Evolutionary conservation across 371 early-diverging fungal genomes (phyloP).

Genomic region (Mortierella polycephala): DNA sequence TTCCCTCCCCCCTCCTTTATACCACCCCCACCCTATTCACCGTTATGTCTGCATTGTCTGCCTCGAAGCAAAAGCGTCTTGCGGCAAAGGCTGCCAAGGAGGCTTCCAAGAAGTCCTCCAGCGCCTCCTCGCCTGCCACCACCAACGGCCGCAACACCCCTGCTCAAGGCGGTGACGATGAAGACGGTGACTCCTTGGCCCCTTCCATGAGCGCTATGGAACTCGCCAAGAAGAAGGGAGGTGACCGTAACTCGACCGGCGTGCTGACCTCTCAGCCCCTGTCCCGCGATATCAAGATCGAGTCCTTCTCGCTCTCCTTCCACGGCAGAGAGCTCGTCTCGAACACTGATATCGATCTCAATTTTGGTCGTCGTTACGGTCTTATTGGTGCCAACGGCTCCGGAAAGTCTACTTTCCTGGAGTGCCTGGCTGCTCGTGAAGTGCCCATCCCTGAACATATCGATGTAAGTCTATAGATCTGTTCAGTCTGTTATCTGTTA

Average conservation of each 20-base stretch:
- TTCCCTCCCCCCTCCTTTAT: background rate
- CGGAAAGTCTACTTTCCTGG: slow-evolving; percentile 98
- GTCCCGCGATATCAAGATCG: slow-evolving; percentile 96
- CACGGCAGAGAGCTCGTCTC: slow-evolving; percentile 93
- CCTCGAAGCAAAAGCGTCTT: slow-evolving; percentile 86
- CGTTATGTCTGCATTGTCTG: slow-evolving; percentile 59
- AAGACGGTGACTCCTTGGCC: slow-evolving; percentile 17
- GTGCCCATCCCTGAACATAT: slow-evolving; percentile 97
- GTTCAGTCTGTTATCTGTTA: background rate
- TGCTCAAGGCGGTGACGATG: slow-evolving; percentile 14
- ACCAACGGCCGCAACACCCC: slow-evolving; percentile 53
- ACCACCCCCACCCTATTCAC: slow-evolving; percentile 1
- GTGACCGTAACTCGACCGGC: slow-evolving; percentile 89
- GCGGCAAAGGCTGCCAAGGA: slow-evolving; percentile 79
- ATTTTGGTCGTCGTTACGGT: slow-evolving; percentile 97
- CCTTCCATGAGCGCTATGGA: slow-evolving; percentile 46
- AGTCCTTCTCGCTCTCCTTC: slow-evolving; percentile 93
- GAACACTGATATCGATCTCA: slow-evolving; percentile 96
- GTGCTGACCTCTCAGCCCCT: slow-evolving; percentile 92
- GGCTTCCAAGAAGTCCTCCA: slow-evolving; percentile 50
- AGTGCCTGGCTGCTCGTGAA: slow-evolving; percentile 93
- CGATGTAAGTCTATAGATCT: slow-evolving; percentile 71
- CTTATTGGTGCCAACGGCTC: slow-evolving; percentile 98
- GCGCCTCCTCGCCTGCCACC: slow-evolving; percentile 55
- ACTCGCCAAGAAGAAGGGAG: slow-evolving; percentile 56